Percentiles rank a stretch among this genome's conserved stretches.
phyloP scores from a whole-genome alignment of 2,329 filamentous ascomycete species.

The Ceratocystis alfenasii region DNA sequence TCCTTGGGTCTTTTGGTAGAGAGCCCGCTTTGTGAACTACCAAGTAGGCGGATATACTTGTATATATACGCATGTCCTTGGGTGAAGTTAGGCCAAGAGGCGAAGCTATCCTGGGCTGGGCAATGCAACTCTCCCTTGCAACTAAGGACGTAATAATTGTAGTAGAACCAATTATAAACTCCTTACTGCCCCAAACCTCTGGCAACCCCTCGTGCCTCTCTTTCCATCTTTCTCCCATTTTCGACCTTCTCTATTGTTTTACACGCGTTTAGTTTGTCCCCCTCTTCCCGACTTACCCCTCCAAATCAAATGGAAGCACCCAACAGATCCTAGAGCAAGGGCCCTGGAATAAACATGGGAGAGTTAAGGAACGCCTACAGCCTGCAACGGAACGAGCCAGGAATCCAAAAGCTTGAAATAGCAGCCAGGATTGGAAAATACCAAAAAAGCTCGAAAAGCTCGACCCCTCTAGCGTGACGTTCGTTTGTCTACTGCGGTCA shows the following conservation, averaged over 20 bases:
- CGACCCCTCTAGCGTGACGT: slow-evolving; percentile 9
- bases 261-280: not conserved
- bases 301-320: not conserved
- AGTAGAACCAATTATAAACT: not conserved
- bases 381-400: slow-evolving; percentile 4
- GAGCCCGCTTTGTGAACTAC: too few species aligned
- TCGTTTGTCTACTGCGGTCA: not conserved
- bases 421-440: slow-evolving; percentile 1
- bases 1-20: too few species aligned
- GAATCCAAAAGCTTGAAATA: slow-evolving; percentile 9
- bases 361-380: not conserved
- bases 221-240: not conserved
- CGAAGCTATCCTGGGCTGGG: too few species aligned
- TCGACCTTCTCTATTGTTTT: not conserved
- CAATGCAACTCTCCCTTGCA: not conserved
- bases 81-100: too few species aligned
- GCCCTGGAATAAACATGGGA: not conserved
- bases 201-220: not conserved
- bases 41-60: too few species aligned
- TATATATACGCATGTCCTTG: too few species aligned
- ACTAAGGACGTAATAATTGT: not conserved
- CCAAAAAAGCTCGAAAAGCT: slow-evolving; percentile 7
- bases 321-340: not conserved
- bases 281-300: not conserved
- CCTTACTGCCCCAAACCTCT: not conserved